Base-by-base conservation (phyloP, 192 early-diverging fungal species). In the Podila epigama region DNA sequence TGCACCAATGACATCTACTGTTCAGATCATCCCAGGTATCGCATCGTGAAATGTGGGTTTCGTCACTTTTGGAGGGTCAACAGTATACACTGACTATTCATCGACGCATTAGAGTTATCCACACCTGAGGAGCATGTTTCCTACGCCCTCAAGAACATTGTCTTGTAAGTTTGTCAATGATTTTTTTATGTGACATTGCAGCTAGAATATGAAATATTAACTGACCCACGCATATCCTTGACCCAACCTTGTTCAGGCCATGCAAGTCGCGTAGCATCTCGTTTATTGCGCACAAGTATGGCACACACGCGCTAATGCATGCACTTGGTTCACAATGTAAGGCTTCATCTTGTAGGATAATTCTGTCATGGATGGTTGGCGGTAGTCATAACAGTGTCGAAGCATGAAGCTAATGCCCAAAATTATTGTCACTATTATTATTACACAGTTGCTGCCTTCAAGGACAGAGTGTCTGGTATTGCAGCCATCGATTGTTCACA, bases 201-300 rank as follows among this genome's bases (percentile, higher is more conserved):
- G n/a, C n/a, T n/a, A n/a, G n/a, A n/a, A n/a, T n/a, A n/a, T n/a
- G n/a, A n/a, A n/a, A n/a, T n/a, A n/a, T n/a, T n/a, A n/a, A n/a
- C n/a, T n/a, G n/a, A n/a, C n/a, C n/a, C n/a, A n/a, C n/a, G n/a
- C n/a, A n/a, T n/a, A n/a, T n/a, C n/a, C n/a, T 22, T 48, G 44
- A 39, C n/a, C 44, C 16, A 25, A 31, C 28, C 11, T 3, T 5
- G 16, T 54, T 54, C 52, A 75, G 72, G 22, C 34, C 40, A 8
- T 39, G 48, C 34, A 34, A 59, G 16, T 68, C 64, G 4, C 58
- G 58, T 25, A 59, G 68, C 18, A 48, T 75, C 18, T 68, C 40
- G 20, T 68, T 75, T 36, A 68, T 75, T 31, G 72, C 64, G 1
- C 72, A 75, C 65, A 75, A 75, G 35, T 75, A 68, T 27, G 72